Percentiles rank a stretch among this genome's conserved stretches.
These are phyloP conservation scores for Groenewaldozyma salmanticensis DNA, from an alignment of 805 yeast species.

Conservation along the genomic window DNA sequence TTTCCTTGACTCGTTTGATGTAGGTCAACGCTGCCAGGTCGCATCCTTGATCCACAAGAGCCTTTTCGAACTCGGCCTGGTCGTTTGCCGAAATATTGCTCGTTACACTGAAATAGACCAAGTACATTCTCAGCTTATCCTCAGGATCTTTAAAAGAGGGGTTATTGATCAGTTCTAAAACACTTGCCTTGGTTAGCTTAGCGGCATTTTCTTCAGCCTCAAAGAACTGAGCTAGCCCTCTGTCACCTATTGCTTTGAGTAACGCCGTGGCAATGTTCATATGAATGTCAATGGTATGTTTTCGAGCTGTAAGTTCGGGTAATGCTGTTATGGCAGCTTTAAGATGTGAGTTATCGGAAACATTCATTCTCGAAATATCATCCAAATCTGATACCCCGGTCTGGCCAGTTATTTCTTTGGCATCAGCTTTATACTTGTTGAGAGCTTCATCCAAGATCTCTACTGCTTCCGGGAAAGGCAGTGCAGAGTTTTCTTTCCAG, in stretches of 20 bases:
- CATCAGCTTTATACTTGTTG: conserved; percentile 73
- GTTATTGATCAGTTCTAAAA: conserved; percentile 43
- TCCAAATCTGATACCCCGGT: conserved; percentile 64
- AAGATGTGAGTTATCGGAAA: conserved; percentile 31
- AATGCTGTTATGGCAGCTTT: conserved; percentile 74
- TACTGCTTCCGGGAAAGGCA: conserved; percentile 98
- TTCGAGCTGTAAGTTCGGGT: conserved; percentile 86
- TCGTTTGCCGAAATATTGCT: conserved; percentile 38
- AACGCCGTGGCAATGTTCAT: conserved; percentile 88
- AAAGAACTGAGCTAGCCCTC: conserved; percentile 80
- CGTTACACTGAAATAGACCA: conserved; percentile 51
- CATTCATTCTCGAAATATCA: conserved; percentile 50
- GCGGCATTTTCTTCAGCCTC: conserved; percentile 82
- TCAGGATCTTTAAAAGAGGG: conserved; percentile 46
- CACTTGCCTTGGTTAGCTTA: conserved; percentile 37
- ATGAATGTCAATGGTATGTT: conserved; percentile 86
- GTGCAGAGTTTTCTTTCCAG: conserved; percentile 73
- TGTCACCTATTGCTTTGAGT: conserved; percentile 73
- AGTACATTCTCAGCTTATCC: conserved; percentile 83
- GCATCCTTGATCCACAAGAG: conserved; percentile 46
- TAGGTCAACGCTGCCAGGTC: conserved; percentile 61
- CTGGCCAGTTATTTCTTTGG: conserved; percentile 70
- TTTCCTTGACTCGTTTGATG: conserved; percentile 72
- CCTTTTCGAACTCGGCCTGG: conserved; percentile 53
- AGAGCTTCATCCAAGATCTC: conserved; percentile 87